These are phyloP conservation scores for Phtheirospermum japonicum DNA, from an alignment of 257 asterid genomes.

Conservation along the genomic window DNA sequence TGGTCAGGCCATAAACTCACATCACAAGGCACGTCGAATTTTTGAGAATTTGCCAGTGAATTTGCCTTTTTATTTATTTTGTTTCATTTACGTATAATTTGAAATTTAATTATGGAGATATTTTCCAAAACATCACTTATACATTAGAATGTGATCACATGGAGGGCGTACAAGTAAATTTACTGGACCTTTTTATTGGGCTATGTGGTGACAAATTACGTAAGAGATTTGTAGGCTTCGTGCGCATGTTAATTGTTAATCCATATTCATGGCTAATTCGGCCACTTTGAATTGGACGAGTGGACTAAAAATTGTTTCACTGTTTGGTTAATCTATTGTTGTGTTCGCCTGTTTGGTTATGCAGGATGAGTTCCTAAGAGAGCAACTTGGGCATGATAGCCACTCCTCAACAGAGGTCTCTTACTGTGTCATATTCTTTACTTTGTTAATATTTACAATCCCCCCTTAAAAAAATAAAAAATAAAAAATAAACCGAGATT, in stretches of 20 bases:
- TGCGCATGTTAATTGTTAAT: neutral
- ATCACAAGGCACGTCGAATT: constrained; percentile 48
- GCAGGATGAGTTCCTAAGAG: constrained; percentile 60
- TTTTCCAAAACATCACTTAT: constrained; percentile 1
- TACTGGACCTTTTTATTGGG: neutral
- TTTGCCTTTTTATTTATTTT: constrained; percentile 9
- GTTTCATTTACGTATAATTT: neutral
- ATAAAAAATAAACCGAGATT: constrained; percentile 10
- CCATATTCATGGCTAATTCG: neutral
- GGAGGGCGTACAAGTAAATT: neutral
- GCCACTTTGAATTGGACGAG: constrained; percentile 14
- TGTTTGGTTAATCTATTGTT: constrained; percentile 8
- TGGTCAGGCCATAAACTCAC: constrained; percentile 59
- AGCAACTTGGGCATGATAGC: constrained; percentile 51
- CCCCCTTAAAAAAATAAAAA: too few species aligned
- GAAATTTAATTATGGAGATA: constrained; percentile 1
- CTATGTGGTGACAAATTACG: neutral
- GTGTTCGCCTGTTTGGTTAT: constrained; percentile 23
- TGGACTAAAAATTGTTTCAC: neutral
- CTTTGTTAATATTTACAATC: constrained; percentile 13
- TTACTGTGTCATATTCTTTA: constrained; percentile 19
- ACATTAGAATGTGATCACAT: constrained; percentile 8
- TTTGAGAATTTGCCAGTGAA: too few species aligned
- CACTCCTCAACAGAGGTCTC: constrained; percentile 57
- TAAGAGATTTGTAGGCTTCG: constrained; percentile 5